phyloP scores from a whole-genome alignment of 495 filamentous ascomycete genomes.

The Chaetomidium leptoderma region DNA sequence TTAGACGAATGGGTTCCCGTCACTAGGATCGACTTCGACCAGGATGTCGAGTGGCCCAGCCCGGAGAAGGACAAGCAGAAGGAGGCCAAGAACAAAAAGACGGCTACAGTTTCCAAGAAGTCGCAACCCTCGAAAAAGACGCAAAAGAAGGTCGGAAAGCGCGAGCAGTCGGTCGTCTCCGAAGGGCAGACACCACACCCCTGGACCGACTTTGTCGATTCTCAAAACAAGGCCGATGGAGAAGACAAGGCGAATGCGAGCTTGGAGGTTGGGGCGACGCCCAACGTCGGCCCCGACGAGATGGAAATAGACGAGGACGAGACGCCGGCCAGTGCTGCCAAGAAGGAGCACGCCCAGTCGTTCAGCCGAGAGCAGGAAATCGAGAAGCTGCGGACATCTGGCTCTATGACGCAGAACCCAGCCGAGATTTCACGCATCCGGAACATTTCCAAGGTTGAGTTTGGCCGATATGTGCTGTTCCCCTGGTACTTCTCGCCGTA shows the following conservation, averaged over 20 bases:
- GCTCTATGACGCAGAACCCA: slow-evolving; percentile 98
- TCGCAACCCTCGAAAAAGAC: slow-evolving; percentile 45
- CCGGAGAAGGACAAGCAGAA: slow-evolving; percentile 55
- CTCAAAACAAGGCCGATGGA: slow-evolving; percentile 35
- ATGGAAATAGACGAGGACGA: slow-evolving; percentile 47
- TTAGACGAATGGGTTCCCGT: slow-evolving; percentile 93
- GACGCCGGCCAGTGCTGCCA: slow-evolving; percentile 38
- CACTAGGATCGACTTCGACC: slow-evolving; percentile 70
- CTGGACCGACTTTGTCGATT: slow-evolving; percentile 39
- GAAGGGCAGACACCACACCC: slow-evolving; percentile 46
- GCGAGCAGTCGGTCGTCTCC: slow-evolving; percentile 46
- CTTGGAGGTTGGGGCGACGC: slow-evolving; percentile 37
- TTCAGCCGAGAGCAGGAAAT: slow-evolving; percentile 92
- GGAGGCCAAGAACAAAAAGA: slow-evolving; percentile 48
- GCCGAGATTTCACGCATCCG: slow-evolving; percentile 94
- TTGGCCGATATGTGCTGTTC: slow-evolving; percentile 86
- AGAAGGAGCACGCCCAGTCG: slow-evolving; percentile 37
- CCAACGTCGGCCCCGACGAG: slow-evolving; percentile 39
- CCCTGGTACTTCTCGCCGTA: slow-evolving; percentile 99
- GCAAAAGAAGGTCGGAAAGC: slow-evolving; percentile 52
- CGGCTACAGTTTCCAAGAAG: slow-evolving; percentile 40
- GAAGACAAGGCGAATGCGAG: slow-evolving; percentile 35
- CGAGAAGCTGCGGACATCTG: slow-evolving; percentile 85
- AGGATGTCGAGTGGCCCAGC: slow-evolving; percentile 56
- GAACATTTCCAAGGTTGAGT: slow-evolving; percentile 87